Evolutionary conservation across 768 basidiomycete species (phyloP).

Genomic region (Kwoniella botswanensis): DNA sequence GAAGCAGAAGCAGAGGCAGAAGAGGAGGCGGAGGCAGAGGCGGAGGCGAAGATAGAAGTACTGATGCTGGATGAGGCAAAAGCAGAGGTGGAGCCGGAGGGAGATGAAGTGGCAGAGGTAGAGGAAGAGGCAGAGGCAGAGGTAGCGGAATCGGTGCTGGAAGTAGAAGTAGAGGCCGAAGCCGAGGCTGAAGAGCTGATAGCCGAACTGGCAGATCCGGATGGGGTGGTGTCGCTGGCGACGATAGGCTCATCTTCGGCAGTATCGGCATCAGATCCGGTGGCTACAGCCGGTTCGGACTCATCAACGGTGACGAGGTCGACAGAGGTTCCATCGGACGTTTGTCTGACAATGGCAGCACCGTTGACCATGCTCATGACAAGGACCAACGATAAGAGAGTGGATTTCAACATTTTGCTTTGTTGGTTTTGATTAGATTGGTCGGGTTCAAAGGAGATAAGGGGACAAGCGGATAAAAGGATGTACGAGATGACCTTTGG

Average conservation of each 20-base stretch:
- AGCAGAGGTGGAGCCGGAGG: not conserved
- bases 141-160: not conserved
- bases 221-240: not conserved
- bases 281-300: constrained; percentile 18
- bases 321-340: not conserved
- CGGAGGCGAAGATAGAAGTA: not conserved
- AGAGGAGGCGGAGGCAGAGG: not conserved
- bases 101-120: not conserved
- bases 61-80: not conserved
- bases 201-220: not conserved
- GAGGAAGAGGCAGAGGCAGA: not conserved
- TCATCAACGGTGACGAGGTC: constrained; percentile 14
- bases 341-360: constrained; percentile 12
- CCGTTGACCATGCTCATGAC: constrained; percentile 6
- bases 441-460: not conserved
- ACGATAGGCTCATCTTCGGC: not conserved
- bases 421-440: not conserved
- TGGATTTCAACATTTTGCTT: not conserved
- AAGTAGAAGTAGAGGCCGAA: not conserved
- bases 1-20: not conserved
- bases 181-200: not conserved
- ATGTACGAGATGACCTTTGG: not conserved
- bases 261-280: not conserved
- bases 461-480: not conserved
- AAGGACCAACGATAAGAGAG: not conserved